A percentile compares a stretch with the other conserved stretches of the same genome.
Conservation (phyloP, 306 rosid genomes). For the Acacia acuminata region DNA sequence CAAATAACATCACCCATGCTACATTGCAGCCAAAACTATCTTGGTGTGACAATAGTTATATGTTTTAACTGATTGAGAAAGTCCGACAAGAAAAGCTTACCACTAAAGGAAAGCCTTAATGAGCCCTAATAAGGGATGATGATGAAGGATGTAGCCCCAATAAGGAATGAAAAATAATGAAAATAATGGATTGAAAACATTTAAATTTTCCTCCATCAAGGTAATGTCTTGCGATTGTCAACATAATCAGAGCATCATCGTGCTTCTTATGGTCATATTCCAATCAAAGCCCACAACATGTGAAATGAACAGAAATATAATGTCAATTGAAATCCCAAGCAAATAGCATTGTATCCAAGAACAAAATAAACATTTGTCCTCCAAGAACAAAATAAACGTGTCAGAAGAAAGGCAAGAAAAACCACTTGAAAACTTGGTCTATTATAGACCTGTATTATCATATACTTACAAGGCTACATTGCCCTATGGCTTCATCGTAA, state of each 20-base stretch:
- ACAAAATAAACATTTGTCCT: neutral
- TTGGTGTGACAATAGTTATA: neutral
- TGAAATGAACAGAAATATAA: neutral
- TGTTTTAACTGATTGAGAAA: neutral
- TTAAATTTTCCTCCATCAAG: constrained; percentile 19
- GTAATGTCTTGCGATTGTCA: neutral
- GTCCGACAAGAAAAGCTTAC: constrained; percentile 2
- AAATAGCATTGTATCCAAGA: neutral
- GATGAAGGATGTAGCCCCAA: neutral
- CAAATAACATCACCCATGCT: neutral
- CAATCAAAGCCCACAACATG: constrained; percentile 16
- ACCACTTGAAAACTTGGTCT: neutral
- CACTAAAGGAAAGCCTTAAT: neutral
- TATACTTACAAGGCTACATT: constrained; percentile 75
- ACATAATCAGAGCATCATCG: neutral
- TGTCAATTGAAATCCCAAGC: neutral
- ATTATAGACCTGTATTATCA: neutral
- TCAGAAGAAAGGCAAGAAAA: neutral
- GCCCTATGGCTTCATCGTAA: constrained; percentile 85
- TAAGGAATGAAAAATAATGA: neutral
- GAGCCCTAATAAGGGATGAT: neutral
- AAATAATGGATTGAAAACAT: neutral
- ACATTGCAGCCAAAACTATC: constrained; percentile 1
- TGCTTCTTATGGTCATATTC: constrained; percentile 5
- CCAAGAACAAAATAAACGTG: neutral